Percentiles rank a stretch among this genome's conserved stretches.
These are phyloP conservation scores for Solanum sitiens DNA, from an alignment of 257 asterid genomes.

Conservation along the genomic window DNA sequence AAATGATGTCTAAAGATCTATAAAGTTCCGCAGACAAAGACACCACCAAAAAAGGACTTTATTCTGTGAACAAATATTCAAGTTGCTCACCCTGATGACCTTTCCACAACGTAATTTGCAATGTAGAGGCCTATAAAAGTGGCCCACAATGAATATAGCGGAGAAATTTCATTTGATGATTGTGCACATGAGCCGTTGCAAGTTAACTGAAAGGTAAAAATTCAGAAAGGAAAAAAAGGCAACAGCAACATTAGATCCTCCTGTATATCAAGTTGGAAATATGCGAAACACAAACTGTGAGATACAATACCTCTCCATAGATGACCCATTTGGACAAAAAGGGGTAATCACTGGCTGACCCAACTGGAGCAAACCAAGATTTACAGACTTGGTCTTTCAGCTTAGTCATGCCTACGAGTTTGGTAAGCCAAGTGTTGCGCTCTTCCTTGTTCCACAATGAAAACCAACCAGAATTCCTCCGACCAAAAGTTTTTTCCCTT, in stretches of 20 bases:
- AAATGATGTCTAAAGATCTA: background rate
- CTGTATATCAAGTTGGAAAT: background rate
- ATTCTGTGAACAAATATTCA: background rate
- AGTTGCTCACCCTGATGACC: slow-evolving; percentile 83
- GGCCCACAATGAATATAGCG: slow-evolving; percentile 96
- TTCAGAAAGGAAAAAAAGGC: background rate
- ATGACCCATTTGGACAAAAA: slow-evolving; percentile 90
- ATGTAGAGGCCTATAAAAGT: slow-evolving; percentile 97
- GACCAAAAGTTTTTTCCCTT: slow-evolving; percentile 56
- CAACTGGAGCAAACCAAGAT: slow-evolving; percentile 99
- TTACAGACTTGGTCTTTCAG: slow-evolving; percentile 83
- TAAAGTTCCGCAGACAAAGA: background rate
- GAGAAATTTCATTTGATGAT: slow-evolving; percentile 89
- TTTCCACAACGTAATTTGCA: slow-evolving; percentile 97
- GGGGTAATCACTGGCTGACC: slow-evolving; percentile 95
- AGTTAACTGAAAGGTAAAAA: slow-evolving; percentile 42
- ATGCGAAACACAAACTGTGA: background rate
- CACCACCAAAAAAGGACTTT: background rate
- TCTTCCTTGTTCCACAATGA: slow-evolving; percentile 75
- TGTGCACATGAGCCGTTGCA: slow-evolving; percentile 79
- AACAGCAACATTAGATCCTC: slow-evolving; percentile 16
- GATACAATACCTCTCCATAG: slow-evolving; percentile 77
- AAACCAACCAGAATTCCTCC: slow-evolving; percentile 67
- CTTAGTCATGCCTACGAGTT: slow-evolving; percentile 74
- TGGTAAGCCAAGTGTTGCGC: slow-evolving; percentile 73